Conservation (phyloP, 2,329 filamentous ascomycete genomes). For the Verticillium klebahnii region DNA sequence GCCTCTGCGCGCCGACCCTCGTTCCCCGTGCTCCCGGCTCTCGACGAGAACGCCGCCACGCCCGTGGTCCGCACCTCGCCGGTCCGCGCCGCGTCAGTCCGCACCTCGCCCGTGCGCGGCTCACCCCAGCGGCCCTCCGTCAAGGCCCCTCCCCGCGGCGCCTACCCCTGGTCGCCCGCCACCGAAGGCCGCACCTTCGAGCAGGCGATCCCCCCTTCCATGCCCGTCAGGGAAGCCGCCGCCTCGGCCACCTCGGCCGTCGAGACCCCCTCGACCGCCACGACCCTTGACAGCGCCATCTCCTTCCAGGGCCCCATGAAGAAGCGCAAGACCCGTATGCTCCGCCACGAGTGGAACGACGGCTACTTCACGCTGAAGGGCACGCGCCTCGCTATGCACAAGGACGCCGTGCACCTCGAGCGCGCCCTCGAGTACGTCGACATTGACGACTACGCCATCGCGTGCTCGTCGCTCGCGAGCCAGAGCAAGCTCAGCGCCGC, state of each 20-base stretch:
- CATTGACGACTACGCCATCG: constrained; percentile 84
- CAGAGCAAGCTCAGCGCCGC: constrained; percentile 80
- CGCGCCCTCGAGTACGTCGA: constrained; percentile 74
- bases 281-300: constrained; percentile 39
- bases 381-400: constrained; percentile 71
- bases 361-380: constrained; percentile 84
- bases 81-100: constrained; percentile 27
- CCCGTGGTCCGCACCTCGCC: constrained; percentile 29
- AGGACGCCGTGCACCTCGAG: constrained; percentile 46
- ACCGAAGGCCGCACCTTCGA: constrained; percentile 26
- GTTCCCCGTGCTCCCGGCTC: constrained; percentile 62
- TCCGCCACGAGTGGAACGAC: constrained; percentile 91
- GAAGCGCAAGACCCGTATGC: constrained; percentile 84
- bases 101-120: neutral
- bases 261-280: constrained; percentile 17
- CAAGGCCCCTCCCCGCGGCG: constrained; percentile 48
- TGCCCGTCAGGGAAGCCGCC: constrained; percentile 14
- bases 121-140: constrained; percentile 14
- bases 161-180: constrained; percentile 52
- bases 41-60: constrained; percentile 58
- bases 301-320: constrained; percentile 86
- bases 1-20: constrained; percentile 61
- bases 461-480: constrained; percentile 71
- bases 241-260: constrained; percentile 15
- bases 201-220: constrained; percentile 34